phyloP scores from a whole-genome alignment of 768 basidiomycete species.

The Punctularia strigosozonata region DNA sequence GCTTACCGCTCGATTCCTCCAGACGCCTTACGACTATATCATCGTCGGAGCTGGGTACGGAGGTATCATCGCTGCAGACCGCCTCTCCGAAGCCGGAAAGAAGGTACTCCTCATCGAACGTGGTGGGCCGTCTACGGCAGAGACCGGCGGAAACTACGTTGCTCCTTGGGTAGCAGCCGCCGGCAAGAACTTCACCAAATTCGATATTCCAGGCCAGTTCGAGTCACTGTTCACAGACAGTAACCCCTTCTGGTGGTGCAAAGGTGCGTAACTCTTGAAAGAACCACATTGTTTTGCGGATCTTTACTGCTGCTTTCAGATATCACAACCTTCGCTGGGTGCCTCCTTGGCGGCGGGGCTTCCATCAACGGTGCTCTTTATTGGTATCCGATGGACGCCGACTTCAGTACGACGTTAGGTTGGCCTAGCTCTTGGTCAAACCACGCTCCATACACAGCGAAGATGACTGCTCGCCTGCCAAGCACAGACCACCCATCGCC shows the following conservation, averaged over 20 bases:
- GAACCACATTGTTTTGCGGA: neutral
- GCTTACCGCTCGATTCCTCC: neutral
- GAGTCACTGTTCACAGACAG: constrained; percentile 53
- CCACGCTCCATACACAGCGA: constrained; percentile 36
- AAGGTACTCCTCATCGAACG: constrained; percentile 52
- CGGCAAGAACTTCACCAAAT: constrained; percentile 44
- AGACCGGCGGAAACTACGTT: constrained; percentile 47
- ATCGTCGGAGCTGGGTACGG: constrained; percentile 45
- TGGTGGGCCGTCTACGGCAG: constrained; percentile 47
- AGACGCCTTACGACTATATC: constrained; percentile 42
- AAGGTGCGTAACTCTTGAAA: constrained; percentile 21
- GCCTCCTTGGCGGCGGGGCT: constrained; percentile 51
- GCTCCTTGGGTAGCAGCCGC: constrained; percentile 38
- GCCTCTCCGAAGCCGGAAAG: constrained; percentile 49
- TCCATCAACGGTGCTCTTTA: constrained; percentile 53
- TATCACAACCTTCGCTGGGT: constrained; percentile 51
- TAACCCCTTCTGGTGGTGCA: constrained; percentile 55
- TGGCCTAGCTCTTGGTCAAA: constrained; percentile 47
- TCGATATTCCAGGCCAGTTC: constrained; percentile 54
- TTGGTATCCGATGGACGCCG: constrained; percentile 39
- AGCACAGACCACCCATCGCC: constrained; percentile 47
- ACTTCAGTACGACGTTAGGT: constrained; percentile 37
- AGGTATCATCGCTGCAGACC: constrained; percentile 46
- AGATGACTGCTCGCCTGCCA: constrained; percentile 38
- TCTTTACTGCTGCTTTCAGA: constrained; percentile 19